Evolutionary conservation across 805 yeast species (phyloP), one percentile per base, ranked within the genome.

Genomic region (Metschnikowia cubensis): DNA sequence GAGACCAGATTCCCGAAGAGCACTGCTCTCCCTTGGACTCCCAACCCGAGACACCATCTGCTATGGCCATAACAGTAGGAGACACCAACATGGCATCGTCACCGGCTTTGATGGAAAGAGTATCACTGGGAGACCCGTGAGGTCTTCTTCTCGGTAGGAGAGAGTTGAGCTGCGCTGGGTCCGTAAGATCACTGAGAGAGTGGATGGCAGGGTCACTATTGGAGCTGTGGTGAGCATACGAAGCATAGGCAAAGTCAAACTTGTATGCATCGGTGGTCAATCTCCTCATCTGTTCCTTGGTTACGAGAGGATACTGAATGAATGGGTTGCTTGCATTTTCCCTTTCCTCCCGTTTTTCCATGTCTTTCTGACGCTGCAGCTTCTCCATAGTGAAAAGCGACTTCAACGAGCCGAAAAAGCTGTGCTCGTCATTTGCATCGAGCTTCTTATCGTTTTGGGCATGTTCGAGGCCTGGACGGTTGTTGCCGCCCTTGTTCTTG

Each of bases 31-130:
- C 67, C 36, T 66, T 70, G 17, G 74, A 70, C 57, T 75, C 79
- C 83, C 83, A 79, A 1, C 82, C 81, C 18, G 80, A 74, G 6
- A 79, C 81, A 1, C 84, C 84, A 58, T 79, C 84, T 3, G 84
- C 83, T 3, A 79, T 72, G 2, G 80, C 83, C 48, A 79, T 57
- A 39, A 79, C 70, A 4, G 79, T 70, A 0, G 82, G 81, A 3
- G 80, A 74, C 1, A 77, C 76, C 38, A 79, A 64, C 81, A 79
- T 76, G 7, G 84, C 82, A 57, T 79, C 84, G 53, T 79, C 84
- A 1, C 84, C 83, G 20, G 78, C 79, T 53, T 75, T 75, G 42
- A 79, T 71, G 6, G 80, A 74, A 3, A 79, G 60, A 0, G 84
- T 79, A 54, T 79, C 83, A 13, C 67, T 69, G 0, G 81, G 81